Conservation (phyloP, 805 yeast species). For the Priceomyces melissophilus region DNA sequence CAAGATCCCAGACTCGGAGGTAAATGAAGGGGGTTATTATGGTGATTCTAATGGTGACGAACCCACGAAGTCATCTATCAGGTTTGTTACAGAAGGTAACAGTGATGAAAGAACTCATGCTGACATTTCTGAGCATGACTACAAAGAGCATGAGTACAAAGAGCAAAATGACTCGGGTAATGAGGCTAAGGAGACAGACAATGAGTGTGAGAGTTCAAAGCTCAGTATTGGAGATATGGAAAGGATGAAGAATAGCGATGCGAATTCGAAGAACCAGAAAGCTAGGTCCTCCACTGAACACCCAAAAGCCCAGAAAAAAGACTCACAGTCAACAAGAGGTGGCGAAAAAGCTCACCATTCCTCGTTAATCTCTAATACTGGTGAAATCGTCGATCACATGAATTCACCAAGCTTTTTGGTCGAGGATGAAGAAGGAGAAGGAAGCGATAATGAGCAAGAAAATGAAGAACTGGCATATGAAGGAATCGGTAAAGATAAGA, state of each 20-base stretch:
- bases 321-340: background rate
- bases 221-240: background rate
- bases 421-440: constrained; percentile 18
- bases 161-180: background rate
- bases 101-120: background rate
- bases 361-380: constrained; percentile 34
- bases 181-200: background rate
- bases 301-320: constrained; percentile 8
- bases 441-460: background rate
- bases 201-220: background rate
- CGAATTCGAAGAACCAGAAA: background rate
- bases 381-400: constrained; percentile 33
- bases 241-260: background rate
- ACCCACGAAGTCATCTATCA: constrained; percentile 51
- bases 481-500: background rate
- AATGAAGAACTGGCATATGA: background rate
- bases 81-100: constrained; percentile 51
- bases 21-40: constrained; percentile 58
- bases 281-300: constrained; percentile 10
- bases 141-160: background rate
- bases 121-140: background rate
- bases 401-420: constrained; percentile 32
- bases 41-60: constrained; percentile 54
- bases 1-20: constrained; percentile 64
- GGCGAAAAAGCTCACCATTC: constrained; percentile 19